Evolutionary conservation across 2,329 filamentous ascomycete species (phyloP).

Genomic region (Exophiala viscosa): DNA sequence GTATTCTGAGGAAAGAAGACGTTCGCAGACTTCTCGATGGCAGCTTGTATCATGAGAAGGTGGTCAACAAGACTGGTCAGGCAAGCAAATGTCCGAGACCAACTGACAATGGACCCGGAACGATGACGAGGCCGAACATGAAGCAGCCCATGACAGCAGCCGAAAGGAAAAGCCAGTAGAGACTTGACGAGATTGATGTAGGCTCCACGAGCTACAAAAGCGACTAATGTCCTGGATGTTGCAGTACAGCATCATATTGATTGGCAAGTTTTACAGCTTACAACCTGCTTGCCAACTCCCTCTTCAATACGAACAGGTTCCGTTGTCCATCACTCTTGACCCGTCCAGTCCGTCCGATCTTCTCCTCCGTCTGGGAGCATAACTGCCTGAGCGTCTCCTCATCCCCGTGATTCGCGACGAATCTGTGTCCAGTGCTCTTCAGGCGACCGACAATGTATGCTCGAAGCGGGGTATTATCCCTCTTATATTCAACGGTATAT

Average conservation of each 20-base stretch:
- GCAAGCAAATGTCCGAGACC: too few relatives aligned
- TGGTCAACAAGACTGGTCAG: background rate
- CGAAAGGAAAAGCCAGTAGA: too few relatives aligned
- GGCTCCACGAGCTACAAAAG: too few relatives aligned
- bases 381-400: slow-evolving; percentile 46
- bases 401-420: slow-evolving; percentile 57
- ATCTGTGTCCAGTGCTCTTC: slow-evolving; percentile 45
- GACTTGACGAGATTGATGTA: too few relatives aligned
- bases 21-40: slow-evolving; percentile 28
- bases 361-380: slow-evolving; percentile 43
- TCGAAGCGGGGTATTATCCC: slow-evolving; percentile 46
- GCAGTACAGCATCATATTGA: too few relatives aligned
- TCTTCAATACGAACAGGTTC: slow-evolving; percentile 38
- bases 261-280: slow-evolving; percentile 14
- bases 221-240: too few relatives aligned
- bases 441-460: slow-evolving; percentile 55
- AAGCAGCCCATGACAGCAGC: too few relatives aligned
- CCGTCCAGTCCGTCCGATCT: slow-evolving; percentile 48
- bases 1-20: slow-evolving; percentile 30
- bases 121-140: too few relatives aligned
- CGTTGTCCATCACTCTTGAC: slow-evolving; percentile 39
- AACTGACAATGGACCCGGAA: too few relatives aligned
- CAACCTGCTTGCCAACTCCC: slow-evolving; percentile 14
- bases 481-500: slow-evolving; percentile 57
- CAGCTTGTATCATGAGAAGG: slow-evolving; percentile 14